A percentile compares a stretch with the other conserved stretches of the same genome.
Conservation (phyloP, 345 rosid genomes). For the Rubroshorea leprosula region DNA sequence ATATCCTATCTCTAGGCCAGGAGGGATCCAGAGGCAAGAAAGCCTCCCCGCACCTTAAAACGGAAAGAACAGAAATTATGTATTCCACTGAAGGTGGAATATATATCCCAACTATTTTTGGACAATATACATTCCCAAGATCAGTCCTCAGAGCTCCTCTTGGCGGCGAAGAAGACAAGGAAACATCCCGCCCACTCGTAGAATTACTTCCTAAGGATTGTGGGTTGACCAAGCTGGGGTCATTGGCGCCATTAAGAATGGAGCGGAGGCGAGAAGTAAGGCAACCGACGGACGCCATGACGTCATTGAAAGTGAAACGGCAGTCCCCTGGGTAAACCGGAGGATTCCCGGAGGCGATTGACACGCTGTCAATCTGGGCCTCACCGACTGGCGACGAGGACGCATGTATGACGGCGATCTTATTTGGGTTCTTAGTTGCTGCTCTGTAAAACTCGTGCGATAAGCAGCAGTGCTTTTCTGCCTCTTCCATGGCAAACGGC, state of each 20-base stretch:
- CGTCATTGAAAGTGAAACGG: constrained; percentile 49
- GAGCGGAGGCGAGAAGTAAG: constrained; percentile 49
- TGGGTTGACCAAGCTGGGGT: constrained; percentile 35
- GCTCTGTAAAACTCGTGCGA: constrained; percentile 51
- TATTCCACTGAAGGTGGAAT: constrained; percentile 84
- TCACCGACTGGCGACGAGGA: constrained; percentile 12
- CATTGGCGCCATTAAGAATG: constrained; percentile 37
- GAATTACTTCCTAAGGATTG: constrained; percentile 19
- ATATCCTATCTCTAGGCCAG: constrained; percentile 78
- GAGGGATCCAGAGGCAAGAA: constrained; percentile 81
- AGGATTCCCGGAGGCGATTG: constrained; percentile 22
- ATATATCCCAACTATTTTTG: constrained; percentile 62
- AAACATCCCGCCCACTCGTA: not conserved
- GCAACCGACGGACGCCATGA: constrained; percentile 46
- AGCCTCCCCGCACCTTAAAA: constrained; percentile 78
- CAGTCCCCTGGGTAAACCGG: constrained; percentile 56
- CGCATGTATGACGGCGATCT: constrained; percentile 57
- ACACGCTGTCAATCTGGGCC: constrained; percentile 16
- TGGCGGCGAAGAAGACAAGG: not conserved
- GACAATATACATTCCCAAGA: constrained; percentile 24
- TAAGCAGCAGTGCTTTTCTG: constrained; percentile 46
- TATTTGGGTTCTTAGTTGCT: constrained; percentile 39
- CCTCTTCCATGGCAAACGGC: not conserved
- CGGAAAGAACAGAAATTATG: constrained; percentile 65
- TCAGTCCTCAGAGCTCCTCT: constrained; percentile 21